These are phyloP conservation scores for Irpex lacteus DNA, from an alignment of 1,284 basidiomycete genomes.

Conservation along the genomic window DNA sequence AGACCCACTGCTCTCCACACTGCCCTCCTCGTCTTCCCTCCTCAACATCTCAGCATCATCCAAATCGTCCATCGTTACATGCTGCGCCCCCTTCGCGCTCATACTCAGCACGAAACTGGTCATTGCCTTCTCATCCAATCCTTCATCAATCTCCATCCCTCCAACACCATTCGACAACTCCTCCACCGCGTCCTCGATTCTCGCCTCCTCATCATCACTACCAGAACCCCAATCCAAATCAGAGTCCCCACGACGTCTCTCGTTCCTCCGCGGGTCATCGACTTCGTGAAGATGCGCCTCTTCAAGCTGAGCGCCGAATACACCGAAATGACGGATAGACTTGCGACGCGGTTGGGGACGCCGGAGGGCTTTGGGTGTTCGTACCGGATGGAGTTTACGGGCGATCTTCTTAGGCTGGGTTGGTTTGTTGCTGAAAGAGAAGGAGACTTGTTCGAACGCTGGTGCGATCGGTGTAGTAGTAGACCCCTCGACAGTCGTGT, in stretches of 20 bases:
- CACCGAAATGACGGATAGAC: constrained; percentile 39
- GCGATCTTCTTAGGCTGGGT: constrained; percentile 15
- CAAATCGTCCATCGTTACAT: constrained; percentile 67
- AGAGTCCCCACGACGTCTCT: constrained; percentile 60
- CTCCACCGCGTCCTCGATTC: constrained; percentile 27
- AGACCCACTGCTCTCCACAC: constrained; percentile 15
- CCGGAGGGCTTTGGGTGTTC: constrained; percentile 22
- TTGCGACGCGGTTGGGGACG: constrained; percentile 26
- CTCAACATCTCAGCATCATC: constrained; percentile 50
- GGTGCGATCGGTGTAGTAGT: constrained; percentile 2
- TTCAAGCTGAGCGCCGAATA: constrained; percentile 53
- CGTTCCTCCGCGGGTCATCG: constrained; percentile 43
- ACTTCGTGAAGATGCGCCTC: constrained; percentile 45
- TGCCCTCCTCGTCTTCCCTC: constrained; percentile 49
- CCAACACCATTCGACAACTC: constrained; percentile 35
- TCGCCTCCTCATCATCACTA: constrained; percentile 32
- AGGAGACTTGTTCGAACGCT: constrained; percentile 14
- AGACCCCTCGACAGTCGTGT: constrained; percentile 8
- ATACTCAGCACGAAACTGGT: constrained; percentile 53
- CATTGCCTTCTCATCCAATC: constrained; percentile 49
- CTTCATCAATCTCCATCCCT: constrained; percentile 60
- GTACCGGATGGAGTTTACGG: constrained; percentile 21
- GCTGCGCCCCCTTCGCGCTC: constrained; percentile 41
- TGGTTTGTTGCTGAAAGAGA: constrained; percentile 21
- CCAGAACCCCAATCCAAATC: constrained; percentile 68